Conservation (phyloP, 495 filamentous ascomycete genomes). For the Neurospora intermedia region DNA sequence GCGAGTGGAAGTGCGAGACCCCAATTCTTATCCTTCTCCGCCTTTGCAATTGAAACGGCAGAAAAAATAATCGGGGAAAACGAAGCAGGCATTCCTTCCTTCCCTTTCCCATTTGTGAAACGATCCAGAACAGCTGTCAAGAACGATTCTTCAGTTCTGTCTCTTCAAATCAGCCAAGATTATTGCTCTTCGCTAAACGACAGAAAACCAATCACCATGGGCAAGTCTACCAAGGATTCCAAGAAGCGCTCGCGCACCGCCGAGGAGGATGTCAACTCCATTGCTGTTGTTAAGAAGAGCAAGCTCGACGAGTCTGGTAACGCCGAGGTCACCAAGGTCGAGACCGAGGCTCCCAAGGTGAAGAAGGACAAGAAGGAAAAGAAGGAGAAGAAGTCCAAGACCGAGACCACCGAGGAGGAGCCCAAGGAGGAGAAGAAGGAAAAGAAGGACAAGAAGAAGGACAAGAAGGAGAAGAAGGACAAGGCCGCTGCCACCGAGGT, state of each 20-base stretch:
- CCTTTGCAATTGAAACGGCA: not conserved
- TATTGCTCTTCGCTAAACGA: not conserved
- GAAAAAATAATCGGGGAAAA: not conserved
- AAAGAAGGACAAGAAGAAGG: slow-evolving; percentile 32
- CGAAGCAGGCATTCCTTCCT: not conserved
- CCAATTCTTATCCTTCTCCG: not conserved
- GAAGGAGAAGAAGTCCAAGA: slow-evolving; percentile 18
- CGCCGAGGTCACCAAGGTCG: slow-evolving; percentile 32
- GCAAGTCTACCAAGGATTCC: slow-evolving; percentile 11
- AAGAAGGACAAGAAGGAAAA: slow-evolving; percentile 28
- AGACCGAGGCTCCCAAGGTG: slow-evolving; percentile 17
- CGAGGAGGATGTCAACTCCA: slow-evolving; percentile 19
- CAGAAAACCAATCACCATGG: slow-evolving; percentile 8
- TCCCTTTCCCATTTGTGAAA: not conserved
- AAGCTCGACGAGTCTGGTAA: slow-evolving; percentile 22
- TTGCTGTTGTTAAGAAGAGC: slow-evolving; percentile 23
- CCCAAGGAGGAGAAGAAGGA: slow-evolving; percentile 15
- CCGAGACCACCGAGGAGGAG: slow-evolving; percentile 17
- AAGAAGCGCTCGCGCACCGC: slow-evolving; percentile 23
- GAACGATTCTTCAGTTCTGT: not conserved
- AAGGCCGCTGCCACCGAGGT: slow-evolving; percentile 16
- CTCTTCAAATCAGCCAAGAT: not conserved
- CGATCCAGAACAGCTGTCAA: not conserved
- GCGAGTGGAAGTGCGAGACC: not conserved
- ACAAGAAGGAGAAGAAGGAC: slow-evolving; percentile 37